Percentiles rank a stretch among this genome's conserved stretches.
Evolutionary conservation across 352 stramenopile genomes (phyloP).

Genomic region (Globisporangium cederbergense): DNA sequence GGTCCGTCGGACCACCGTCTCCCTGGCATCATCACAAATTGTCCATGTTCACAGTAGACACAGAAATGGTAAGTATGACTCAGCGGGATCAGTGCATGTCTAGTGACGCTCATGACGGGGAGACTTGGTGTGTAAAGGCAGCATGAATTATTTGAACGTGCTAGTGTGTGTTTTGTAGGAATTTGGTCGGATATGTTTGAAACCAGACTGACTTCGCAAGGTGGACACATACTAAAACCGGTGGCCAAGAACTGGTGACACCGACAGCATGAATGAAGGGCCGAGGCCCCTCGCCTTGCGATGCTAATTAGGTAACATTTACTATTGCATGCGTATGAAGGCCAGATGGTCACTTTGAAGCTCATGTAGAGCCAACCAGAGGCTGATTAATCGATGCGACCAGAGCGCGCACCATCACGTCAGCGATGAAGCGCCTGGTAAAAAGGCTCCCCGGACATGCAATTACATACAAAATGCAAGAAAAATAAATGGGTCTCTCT

Average conservation of each 20-base stretch:
- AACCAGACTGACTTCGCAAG: slow-evolving; percentile 81
- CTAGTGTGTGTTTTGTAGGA: neutral
- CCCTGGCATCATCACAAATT: slow-evolving; percentile 31
- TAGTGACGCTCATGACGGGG: neutral
- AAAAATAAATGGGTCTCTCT: neutral
- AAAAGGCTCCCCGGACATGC: slow-evolving; percentile 13
- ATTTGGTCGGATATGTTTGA: slow-evolving; percentile 54
- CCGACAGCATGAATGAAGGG: slow-evolving; percentile 41
- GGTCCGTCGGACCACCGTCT: slow-evolving; percentile 69
- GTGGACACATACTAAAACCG: slow-evolving; percentile 60
- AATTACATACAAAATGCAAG: slow-evolving; percentile 16
- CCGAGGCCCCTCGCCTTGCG: slow-evolving; percentile 37
- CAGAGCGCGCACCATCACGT: neutral
- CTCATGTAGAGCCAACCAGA: slow-evolving; percentile 44
- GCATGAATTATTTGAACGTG: slow-evolving; percentile 1
- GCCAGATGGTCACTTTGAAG: slow-evolving; percentile 67
- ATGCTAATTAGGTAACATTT: slow-evolving; percentile 88
- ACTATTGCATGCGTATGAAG: slow-evolving; percentile 88
- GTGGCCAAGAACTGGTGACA: slow-evolving; percentile 82
- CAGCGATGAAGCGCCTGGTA: neutral
- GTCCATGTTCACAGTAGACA: neutral
- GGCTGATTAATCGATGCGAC: slow-evolving; percentile 89
- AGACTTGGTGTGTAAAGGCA: slow-evolving; percentile 5
- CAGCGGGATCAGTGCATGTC: neutral
- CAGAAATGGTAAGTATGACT: neutral